Base-by-base conservation (phyloP, 2,329 filamentous ascomycete species). In the Colletotrichum trifolii region DNA sequence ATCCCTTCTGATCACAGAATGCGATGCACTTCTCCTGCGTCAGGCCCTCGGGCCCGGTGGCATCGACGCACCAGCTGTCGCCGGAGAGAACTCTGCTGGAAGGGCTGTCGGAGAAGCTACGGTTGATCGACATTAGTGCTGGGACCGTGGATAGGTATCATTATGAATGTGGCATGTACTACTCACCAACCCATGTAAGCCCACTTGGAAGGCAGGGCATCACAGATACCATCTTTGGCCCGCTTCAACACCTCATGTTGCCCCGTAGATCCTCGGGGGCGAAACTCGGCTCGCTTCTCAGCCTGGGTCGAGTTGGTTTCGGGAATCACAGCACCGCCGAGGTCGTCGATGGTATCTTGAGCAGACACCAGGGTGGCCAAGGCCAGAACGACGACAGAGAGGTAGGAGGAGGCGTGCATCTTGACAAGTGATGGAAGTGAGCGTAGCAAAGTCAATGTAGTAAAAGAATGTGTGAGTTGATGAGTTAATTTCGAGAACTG, bases 1-100 rank as follows among this genome's bases (percentile, higher is more conserved):
- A 52, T 52, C 45, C 68, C 74, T 46, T 66, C 76, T 80, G 81
- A 71, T 84, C 84, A 76, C 83, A 85, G 60, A 79, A 78, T 45
- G 81, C 73, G 47, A 80, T 74, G 67, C 83, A 85, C 67, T 74
- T 76, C 74, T 83, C 81, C 34, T 59, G 56, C 33, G 56, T 36
- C 33, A 59, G 36, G 36, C 49, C 49, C 12, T 53, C 36, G 36
- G 49, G 9, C 6, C 47, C 47, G 10, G 25, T 39, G 39, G 35
- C 47, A 35, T 38, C 34, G 15, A 15, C 36, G 8, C 9, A 6
- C 13, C 40, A 34, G 34, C 47, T 38, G 33, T 17, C 47, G n/a
- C 56, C 56, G 12, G 17, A 12, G 4, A 59, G 13, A 7, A 39
- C 56, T 42, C 56, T 52, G 33, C 6, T 17, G n/a, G 56, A 52